Evolutionary conservation across 176 grass and related monocot species (phyloP), one percentile per base, ranked within the genome.

Genomic region (Musa acuminata): DNA sequence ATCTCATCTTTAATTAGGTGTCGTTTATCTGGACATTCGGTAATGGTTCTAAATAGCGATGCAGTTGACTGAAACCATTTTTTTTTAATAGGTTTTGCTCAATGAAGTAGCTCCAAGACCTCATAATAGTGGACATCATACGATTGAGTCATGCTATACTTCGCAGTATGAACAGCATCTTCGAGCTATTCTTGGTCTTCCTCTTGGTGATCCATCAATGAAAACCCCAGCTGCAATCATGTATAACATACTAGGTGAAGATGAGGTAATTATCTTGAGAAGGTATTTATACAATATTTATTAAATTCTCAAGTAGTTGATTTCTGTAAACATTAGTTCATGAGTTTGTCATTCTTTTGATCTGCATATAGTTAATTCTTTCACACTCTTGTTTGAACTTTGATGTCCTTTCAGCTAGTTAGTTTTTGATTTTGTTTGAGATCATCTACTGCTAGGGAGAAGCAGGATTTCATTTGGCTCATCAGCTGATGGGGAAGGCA

Each of bases 81-180:
- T 58, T 63, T 51, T 27, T 13, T 8, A 26, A 43, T 72, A 99
- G 91, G 85, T 95, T 82, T 82, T 99, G 52, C 75, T 99, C 71
- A 99, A 91, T 51, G 96, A 99, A 83, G 96, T 99, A 16, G 96
- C 96, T 29, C 91, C 96, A 52, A 91, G 88, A 64, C 96, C 96
- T 69, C 96, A 99, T 82, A 99, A 99, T 25, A 99, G 96, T 85
- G 90, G 96, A 59, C 90, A 99, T 80, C 96, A 95, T 73, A 95
- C 90, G 57, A 99, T 99, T 9, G 96, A 99, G 59, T 85, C 96
- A 60, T 99, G 88, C 62, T 91, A 99, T 71, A 99, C 91, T 64
- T 99, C 96, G 79, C 96, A 99, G 69, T 99, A 99, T 9, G 91
- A 99, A 63, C 91, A 99, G 23, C 96, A 99, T 76, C 87, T 99